Evolutionary conservation across 1,284 basidiomycete genomes (phyloP).

Genomic region (Stereum hirsutum): DNA sequence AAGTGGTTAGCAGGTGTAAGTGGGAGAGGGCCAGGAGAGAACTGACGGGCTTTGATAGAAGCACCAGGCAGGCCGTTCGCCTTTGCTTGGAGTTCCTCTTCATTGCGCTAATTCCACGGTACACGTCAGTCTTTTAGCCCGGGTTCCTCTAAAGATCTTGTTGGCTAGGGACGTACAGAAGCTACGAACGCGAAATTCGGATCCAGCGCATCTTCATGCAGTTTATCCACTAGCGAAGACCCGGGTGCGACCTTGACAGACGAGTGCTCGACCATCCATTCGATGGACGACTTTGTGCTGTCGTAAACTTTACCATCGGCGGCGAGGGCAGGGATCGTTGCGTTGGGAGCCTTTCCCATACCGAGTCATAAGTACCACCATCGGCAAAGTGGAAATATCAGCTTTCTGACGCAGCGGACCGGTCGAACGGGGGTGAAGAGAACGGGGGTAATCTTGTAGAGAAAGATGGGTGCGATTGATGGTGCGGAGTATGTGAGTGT

Average conservation of each 20-base stretch:
- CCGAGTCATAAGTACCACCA: background rate
- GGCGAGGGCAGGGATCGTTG: slow-evolving; percentile 44
- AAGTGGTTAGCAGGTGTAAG: too few species aligned
- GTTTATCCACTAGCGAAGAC: slow-evolving; percentile 28
- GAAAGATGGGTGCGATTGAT: too few species aligned
- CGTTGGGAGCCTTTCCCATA: slow-evolving; percentile 43
- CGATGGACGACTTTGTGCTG: slow-evolving; percentile 37
- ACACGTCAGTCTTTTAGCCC: background rate
- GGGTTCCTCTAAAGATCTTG: background rate
- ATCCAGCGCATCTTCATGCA: slow-evolving; percentile 48
- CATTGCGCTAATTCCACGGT: slow-evolving; percentile 43
- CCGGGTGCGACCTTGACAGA: slow-evolving; percentile 28
- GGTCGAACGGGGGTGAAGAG: too few species aligned
- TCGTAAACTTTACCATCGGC: slow-evolving; percentile 34
- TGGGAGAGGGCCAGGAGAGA: too few species aligned
- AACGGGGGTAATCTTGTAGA: too few species aligned
- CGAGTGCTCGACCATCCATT: slow-evolving; percentile 37
- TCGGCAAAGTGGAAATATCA: background rate
- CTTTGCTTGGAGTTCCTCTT: slow-evolving; percentile 42
- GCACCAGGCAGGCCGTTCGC: slow-evolving; percentile 23
- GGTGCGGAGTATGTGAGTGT: too few species aligned
- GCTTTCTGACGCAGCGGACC: too few species aligned
- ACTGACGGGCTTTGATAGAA: slow-evolving; percentile 38
- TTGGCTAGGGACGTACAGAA: slow-evolving; percentile 24
- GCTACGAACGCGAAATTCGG: slow-evolving; percentile 47